phyloP scores from a whole-genome alignment of 768 basidiomycete species.

The Auriculariales sp. region DNA sequence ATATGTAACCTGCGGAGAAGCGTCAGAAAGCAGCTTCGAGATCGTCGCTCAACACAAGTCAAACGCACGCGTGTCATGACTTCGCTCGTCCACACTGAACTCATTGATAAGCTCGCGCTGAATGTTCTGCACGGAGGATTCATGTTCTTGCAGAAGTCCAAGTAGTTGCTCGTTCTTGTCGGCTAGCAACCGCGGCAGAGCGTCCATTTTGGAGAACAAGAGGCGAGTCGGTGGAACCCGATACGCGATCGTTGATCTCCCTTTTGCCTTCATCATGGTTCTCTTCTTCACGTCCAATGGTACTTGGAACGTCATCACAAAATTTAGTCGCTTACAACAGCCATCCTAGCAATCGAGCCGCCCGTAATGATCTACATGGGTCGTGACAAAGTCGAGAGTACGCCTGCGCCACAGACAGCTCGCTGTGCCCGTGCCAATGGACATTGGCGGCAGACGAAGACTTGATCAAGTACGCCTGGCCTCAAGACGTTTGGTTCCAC shows the following conservation, averaged over 20 bases:
- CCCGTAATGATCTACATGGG: slow-evolving; percentile 82
- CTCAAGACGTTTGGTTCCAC: slow-evolving; percentile 86
- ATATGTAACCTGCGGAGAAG: neutral
- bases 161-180: neutral
- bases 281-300: no score
- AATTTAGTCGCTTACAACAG: no score
- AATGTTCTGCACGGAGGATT: neutral
- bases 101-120: neutral
- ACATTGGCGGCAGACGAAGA: slow-evolving; percentile 64
- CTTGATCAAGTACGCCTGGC: slow-evolving; percentile 83
- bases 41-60: neutral
- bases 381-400: slow-evolving; percentile 91
- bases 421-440: neutral
- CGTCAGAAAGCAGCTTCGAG: neutral
- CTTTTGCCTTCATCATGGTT: neutral
- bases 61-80: neutral
- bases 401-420: slow-evolving; percentile 17
- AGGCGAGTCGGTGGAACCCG: neutral
- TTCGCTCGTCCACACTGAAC: neutral
- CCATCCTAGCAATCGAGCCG: slow-evolving; percentile 53
- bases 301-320: no score
- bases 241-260: neutral
- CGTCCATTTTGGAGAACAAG: neutral
- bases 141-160: neutral
- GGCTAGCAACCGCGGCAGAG: neutral